A percentile compares a stretch with the other conserved stretches of the same genome.
These are phyloP conservation scores for Ceratocystis destructans DNA, from an alignment of 2,329 filamentous ascomycete genomes.

Conservation along the genomic window DNA sequence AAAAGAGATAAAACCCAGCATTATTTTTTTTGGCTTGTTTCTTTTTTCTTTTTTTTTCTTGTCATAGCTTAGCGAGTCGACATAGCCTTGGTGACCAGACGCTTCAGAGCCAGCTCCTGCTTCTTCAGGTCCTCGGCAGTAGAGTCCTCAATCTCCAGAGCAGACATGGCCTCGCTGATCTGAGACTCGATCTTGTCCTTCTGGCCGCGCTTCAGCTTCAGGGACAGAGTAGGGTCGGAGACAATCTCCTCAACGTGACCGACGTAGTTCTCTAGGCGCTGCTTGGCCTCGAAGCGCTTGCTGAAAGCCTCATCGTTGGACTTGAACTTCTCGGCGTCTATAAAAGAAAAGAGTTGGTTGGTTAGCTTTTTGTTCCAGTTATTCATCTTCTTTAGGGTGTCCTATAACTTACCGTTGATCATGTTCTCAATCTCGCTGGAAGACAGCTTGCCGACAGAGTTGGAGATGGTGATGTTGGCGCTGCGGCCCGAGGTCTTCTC, in stretches of 20 bases:
- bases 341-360: neutral
- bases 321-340: conserved; percentile 97
- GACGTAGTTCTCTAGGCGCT: conserved; percentile 99
- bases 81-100: conserved; percentile 97
- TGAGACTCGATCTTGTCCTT: conserved; percentile 99
- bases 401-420: conserved; percentile 55
- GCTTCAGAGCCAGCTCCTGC: conserved; percentile 97
- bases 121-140: conserved; percentile 93
- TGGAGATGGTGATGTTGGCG: conserved; percentile 99
- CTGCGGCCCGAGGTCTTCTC: conserved; percentile 97
- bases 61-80: conserved; percentile 57
- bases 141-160: conserved; percentile 91
- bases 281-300: conserved; percentile 98
- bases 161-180: conserved; percentile 91
- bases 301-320: conserved; percentile 92
- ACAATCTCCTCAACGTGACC: conserved; percentile 97
- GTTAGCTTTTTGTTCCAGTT: conserved; percentile 13
- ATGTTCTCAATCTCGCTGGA: conserved; percentile 92
- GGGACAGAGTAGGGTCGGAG: conserved; percentile 84
- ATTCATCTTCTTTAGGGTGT: neutral
- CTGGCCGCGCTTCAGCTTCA: conserved; percentile 97
- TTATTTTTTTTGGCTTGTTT: conserved; percentile 15
- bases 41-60: conserved; percentile 11
- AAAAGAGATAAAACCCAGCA: conserved; percentile 13
- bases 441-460: conserved; percentile 97